These are phyloP conservation scores for Rhexocercosporidium sp. DNA, from an alignment of 2,329 filamentous ascomycete genomes.

Conservation along the genomic window DNA sequence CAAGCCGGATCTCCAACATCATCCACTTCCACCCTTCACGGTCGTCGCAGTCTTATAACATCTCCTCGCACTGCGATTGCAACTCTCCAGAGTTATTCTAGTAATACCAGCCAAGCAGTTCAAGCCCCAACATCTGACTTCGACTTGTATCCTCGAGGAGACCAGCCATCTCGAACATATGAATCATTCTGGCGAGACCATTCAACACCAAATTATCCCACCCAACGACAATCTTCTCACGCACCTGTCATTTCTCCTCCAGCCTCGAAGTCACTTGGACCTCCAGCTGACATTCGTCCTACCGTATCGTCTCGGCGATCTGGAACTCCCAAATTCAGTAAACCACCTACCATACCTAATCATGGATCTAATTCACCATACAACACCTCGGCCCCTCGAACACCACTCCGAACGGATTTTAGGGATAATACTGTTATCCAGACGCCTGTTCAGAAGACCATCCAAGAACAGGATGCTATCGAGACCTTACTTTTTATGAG, in stretches of 20 bases:
- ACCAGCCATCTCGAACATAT: constrained; percentile 45
- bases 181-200: constrained; percentile 54
- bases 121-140: constrained; percentile 37
- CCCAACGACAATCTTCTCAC: constrained; percentile 46
- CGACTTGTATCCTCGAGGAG: constrained; percentile 42
- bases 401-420: constrained; percentile 32
- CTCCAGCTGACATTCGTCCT: constrained; percentile 46
- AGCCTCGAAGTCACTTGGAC: constrained; percentile 48
- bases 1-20: constrained; percentile 68
- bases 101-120: constrained; percentile 21
- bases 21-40: constrained; percentile 60
- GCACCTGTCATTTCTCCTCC: constrained; percentile 53
- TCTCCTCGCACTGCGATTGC: constrained; percentile 55
- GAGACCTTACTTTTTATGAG: constrained; percentile 84
- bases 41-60: constrained; percentile 56
- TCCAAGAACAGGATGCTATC: constrained; percentile 80
- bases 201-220: constrained; percentile 41
- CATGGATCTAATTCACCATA: constrained; percentile 37
- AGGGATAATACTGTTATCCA: constrained; percentile 49
- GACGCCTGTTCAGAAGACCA: constrained; percentile 68
- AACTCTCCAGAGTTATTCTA: constrained; percentile 41
- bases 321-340: constrained; percentile 39
- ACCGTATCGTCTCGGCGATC: constrained; percentile 38
- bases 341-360: constrained; percentile 37
- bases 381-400: constrained; percentile 35